Evolutionary conservation across 164 flowering plant species (phyloP).

Genomic region (Stephania japonica): DNA sequence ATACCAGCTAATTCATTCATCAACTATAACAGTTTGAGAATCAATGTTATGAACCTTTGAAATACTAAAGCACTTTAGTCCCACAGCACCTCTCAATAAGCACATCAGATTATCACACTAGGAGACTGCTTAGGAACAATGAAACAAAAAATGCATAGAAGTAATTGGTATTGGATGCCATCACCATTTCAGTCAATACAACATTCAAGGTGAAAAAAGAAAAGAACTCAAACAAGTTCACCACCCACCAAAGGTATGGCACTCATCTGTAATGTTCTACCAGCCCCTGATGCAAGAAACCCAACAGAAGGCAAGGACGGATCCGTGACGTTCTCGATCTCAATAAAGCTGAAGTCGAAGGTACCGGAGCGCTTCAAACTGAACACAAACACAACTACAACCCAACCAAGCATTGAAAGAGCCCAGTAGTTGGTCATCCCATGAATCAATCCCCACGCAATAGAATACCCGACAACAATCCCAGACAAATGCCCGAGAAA

Average conservation of each 20-base stretch:
- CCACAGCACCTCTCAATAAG: not conserved
- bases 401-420: slow-evolving; percentile 88
- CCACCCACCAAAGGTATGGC: slow-evolving; percentile 44
- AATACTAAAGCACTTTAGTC: not conserved
- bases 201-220: not conserved
- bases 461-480: slow-evolving; percentile 82
- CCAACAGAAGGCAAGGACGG: slow-evolving; percentile 76
- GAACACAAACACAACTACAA: slow-evolving; percentile 50
- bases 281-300: slow-evolving; percentile 55
- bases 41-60: not conserved
- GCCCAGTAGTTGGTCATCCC: slow-evolving; percentile 99
- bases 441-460: slow-evolving; percentile 89
- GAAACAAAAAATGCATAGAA: not conserved
- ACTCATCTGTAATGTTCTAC: slow-evolving; percentile 73
- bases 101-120: not conserved
- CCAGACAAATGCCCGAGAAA: slow-evolving; percentile 94
- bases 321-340: slow-evolving; percentile 79
- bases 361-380: slow-evolving; percentile 88
- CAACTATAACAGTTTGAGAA: slow-evolving; percentile 5
- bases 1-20: slow-evolving; percentile 2
- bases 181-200: not conserved
- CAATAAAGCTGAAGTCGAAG: slow-evolving; percentile 62
- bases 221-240: slow-evolving; percentile 49
- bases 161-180: not conserved
- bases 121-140: not conserved